phyloP scores from a whole-genome alignment of 345 rosid species.

The Eucalyptus cloeziana region DNA sequence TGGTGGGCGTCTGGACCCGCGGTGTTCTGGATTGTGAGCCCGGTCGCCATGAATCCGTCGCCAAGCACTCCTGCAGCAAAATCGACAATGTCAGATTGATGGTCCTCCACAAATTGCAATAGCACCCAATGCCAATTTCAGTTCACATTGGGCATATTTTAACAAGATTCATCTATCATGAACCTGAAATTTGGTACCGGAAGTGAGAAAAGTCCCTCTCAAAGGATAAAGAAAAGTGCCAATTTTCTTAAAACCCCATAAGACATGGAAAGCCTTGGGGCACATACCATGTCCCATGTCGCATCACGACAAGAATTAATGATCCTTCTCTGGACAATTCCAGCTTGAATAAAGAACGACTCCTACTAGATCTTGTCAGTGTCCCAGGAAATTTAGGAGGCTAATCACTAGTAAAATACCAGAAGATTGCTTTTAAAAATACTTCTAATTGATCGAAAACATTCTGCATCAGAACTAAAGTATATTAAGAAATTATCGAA shows the following conservation, averaged over 20 bases:
- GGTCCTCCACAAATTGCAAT: background rate
- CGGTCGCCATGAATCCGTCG: slow-evolving; percentile 42
- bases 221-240: no score
- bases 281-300: background rate
- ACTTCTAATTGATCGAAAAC: background rate
- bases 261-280: background rate
- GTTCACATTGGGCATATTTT: background rate
- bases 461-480: background rate
- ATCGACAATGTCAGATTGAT: background rate
- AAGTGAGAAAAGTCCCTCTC: no score
- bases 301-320: background rate
- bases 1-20: slow-evolving; percentile 36
- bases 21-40: slow-evolving; percentile 30
- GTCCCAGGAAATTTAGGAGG: background rate
- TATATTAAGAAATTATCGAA: background rate
- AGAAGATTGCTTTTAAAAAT: background rate
- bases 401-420: background rate
- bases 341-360: background rate
- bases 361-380: background rate
- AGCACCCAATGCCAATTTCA: background rate
- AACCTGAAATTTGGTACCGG: background rate
- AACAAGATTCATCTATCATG: background rate
- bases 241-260: no score
- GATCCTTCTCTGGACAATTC: background rate
- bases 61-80: slow-evolving; percentile 23